Conservation (phyloP, 371 early-diverging fungal genomes). For the Lichtheimia corymbifera region DNA sequence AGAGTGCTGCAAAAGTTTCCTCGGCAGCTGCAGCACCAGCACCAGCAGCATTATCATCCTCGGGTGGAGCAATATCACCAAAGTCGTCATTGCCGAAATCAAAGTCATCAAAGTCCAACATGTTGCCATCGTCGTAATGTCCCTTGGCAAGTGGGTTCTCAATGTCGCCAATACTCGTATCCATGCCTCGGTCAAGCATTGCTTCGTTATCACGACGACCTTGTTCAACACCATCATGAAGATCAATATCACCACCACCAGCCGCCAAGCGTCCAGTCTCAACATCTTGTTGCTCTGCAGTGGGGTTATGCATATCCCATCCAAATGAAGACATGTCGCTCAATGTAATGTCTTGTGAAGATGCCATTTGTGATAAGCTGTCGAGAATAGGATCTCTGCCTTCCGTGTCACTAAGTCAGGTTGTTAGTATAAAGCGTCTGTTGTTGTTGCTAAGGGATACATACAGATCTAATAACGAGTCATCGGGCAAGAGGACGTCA, state of each 20-base stretch:
- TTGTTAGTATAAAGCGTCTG: background rate
- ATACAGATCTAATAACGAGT: conserved; percentile 51
- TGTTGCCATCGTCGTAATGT: conserved; percentile 10
- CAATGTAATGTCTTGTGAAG: conserved; percentile 24
- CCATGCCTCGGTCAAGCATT: conserved; percentile 23
- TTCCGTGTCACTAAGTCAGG: conserved; percentile 11
- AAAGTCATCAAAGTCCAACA: conserved; percentile 49
- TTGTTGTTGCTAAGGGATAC: background rate
- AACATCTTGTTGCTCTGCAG: background rate
- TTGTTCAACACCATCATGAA: conserved; percentile 24
- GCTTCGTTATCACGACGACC: conserved; percentile 50
- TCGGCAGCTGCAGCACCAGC: background rate
- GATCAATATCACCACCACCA: conserved; percentile 22
- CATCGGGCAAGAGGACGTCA: conserved; percentile 85
- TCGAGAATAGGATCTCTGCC: conserved; percentile 35
- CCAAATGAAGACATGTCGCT: conserved; percentile 19
- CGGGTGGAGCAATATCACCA: conserved; percentile 2
- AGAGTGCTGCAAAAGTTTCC: conserved; percentile 5
- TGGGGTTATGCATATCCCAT: conserved; percentile 16
- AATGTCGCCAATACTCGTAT: conserved; percentile 3
- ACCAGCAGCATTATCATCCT: background rate
- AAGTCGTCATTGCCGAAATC: conserved; percentile 55
- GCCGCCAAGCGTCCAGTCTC: background rate
- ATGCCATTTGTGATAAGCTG: conserved; percentile 21
- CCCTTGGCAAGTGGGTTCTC: conserved; percentile 8